phyloP scores from a whole-genome alignment of 768 basidiomycete species.

The Auricularia auricula-judae region DNA sequence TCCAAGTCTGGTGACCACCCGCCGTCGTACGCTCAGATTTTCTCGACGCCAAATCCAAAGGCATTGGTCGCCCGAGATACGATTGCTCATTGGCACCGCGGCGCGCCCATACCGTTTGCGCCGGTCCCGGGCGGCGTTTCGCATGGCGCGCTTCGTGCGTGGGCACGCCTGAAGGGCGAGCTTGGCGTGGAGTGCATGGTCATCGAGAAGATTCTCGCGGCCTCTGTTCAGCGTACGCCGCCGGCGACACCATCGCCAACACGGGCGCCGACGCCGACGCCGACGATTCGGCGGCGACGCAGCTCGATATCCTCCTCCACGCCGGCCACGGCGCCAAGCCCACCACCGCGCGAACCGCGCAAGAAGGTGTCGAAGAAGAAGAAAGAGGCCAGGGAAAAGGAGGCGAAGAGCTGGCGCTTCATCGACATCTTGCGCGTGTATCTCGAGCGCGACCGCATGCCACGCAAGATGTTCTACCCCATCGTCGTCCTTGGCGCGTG shows the following conservation, averaged over 20 bases:
- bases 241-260: not conserved
- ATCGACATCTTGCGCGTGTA: not conserved
- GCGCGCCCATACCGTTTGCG: conserved; percentile 36
- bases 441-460: not conserved
- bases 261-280: not conserved
- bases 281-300: not conserved
- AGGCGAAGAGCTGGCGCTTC: conserved; percentile 21
- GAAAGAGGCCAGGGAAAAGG: not conserved
- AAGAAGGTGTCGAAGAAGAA: conserved; percentile 1
- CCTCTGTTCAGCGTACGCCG: conserved; percentile 11
- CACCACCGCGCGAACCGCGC: not conserved
- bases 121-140: conserved; percentile 38
- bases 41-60: not conserved
- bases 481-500: conserved; percentile 19
- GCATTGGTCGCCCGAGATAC: conserved; percentile 36
- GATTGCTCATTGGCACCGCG: conserved; percentile 62
- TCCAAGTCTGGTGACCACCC: not conserved
- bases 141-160: conserved; percentile 58
- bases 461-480: conserved; percentile 13
- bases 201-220: conserved; percentile 60
- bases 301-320: not conserved
- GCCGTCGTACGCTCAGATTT: not conserved
- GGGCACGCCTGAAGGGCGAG: conserved; percentile 70
- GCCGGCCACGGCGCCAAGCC: conserved; percentile 5
- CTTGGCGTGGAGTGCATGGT: conserved; percentile 67